Base-by-base conservation (phyloP, 306 rosid genomes). In the Pachyrhizus erosus region DNA sequence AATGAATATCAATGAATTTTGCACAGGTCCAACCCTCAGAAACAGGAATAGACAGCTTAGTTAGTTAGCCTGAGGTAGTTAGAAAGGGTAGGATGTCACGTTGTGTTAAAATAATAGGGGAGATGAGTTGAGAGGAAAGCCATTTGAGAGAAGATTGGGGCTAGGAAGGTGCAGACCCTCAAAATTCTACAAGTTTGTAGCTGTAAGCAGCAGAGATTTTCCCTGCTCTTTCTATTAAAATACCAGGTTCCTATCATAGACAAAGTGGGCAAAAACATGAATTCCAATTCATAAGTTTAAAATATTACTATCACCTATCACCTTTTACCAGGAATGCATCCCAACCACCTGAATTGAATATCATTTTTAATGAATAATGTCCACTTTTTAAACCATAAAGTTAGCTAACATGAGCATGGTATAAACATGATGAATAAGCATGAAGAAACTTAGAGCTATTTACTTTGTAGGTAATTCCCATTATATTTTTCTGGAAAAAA, bases 1-100 rank as follows among this genome's bases (percentile, higher is more conserved):
- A 13, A 42, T 55, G n/a, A 80, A 62, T 62, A 73, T 39, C 20
- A 78, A 40, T 23, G 46, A 67, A 23, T 52, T 60, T 34, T 52
- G 42, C 1, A 0, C 43, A 5, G 6, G 54, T 27, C 70, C 60
- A 54, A 24, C 39, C 20, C 17, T 23, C n/a, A 34, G 43, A 70
- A 46, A 39, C 13, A 57, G 13, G 29, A 70, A 46, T 29, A 61
- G 18, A 31, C 37, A 4, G 9, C 21, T 62, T 61, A 26, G 67
- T 13, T 5, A 61, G n/a, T 27, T 62, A 14, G 21, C 1, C 18
- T 6, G 40, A 29, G 42, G 42, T 29, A 31, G 42, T 14, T 5
- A 62, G 13, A 29, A 62, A 62, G 11, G 40, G 43, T 27, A 62
- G 40, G 70, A 14, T 14, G 8, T 37, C 40, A 29, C 39, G 13